A percentile compares a stretch with the other conserved stretches of the same genome.
These are phyloP conservation scores for Tulasnella sp. DNA, from an alignment of 768 basidiomycete genomes.

Conservation along the genomic window DNA sequence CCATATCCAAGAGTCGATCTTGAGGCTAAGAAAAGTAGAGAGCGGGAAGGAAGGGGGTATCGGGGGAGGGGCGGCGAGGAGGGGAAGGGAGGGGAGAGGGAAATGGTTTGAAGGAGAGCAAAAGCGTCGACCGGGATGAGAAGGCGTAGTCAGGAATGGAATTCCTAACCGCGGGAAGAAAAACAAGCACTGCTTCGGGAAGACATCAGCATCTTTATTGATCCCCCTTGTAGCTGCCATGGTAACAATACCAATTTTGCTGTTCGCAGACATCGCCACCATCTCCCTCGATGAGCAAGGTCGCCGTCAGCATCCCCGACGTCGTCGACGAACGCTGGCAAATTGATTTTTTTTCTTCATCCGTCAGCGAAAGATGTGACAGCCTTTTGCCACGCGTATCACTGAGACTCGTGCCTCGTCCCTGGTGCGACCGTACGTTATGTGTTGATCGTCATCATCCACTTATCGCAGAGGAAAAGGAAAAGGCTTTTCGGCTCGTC, in stretches of 20 bases:
- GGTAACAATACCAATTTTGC: conserved; percentile 14
- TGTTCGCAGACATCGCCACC: conserved; percentile 10
- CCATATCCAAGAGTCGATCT: not conserved
- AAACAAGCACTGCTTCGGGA: not conserved
- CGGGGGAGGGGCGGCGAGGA: conserved; percentile 3
- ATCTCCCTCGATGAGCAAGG: not conserved
- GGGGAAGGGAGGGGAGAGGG: conserved; percentile 2
- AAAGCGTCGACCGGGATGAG: conserved; percentile 1
- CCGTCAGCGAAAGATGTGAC: not conserved
- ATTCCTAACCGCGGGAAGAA: not conserved
- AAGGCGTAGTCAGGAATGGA: conserved; percentile 6
- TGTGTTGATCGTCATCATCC: conserved; percentile 1
- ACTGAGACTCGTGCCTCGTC: conserved; percentile 13
- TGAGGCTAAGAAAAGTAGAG: not conserved
- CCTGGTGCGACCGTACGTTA: not conserved
- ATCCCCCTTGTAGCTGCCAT: not conserved
- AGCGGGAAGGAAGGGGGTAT: conserved; percentile 13
- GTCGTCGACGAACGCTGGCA: not conserved
- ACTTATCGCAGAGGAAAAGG: not conserved
- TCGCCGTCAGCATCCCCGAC: not conserved
- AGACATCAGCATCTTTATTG: conserved; percentile 1
- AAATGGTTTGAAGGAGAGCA: conserved; percentile 10
- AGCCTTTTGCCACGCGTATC: conserved; percentile 9
- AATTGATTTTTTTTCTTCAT: not conserved
- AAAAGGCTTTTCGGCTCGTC: not conserved